These are phyloP conservation scores for Cladosporium cucumerinum DNA, from an alignment of 2,329 filamentous ascomycete genomes.

Conservation along the genomic window DNA sequence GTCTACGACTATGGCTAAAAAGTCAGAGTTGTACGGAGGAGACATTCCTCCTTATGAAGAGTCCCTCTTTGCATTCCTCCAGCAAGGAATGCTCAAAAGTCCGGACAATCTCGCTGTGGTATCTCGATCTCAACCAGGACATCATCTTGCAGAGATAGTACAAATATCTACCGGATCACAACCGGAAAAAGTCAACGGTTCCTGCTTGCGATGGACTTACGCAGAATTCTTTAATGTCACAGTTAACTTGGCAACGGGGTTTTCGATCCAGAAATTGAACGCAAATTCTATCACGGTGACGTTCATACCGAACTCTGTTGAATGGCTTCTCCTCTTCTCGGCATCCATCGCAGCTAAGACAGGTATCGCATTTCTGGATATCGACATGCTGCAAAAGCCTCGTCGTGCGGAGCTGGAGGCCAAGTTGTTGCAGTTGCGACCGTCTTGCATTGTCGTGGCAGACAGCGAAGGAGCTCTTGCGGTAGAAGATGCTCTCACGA, in stretches of 20 bases:
- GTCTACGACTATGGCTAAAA: neutral
- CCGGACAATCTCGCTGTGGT: neutral
- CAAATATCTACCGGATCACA: neutral
- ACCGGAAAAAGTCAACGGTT: neutral
- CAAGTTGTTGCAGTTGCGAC: slow-evolving; percentile 16
- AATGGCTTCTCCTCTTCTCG: slow-evolving; percentile 20
- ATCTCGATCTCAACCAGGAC: neutral
- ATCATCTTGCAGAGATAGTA: neutral
- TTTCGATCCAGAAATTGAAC: slow-evolving; percentile 14
- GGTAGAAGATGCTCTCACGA: slow-evolving; percentile 57
- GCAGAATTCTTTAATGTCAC: slow-evolving; percentile 18
- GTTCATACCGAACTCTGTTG: slow-evolving; percentile 21
- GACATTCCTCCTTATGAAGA: neutral
- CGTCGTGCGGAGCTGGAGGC: slow-evolving; percentile 19
- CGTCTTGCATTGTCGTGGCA: slow-evolving; percentile 18
- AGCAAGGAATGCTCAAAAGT: neutral
- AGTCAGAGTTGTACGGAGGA: neutral
- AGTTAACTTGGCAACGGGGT: slow-evolving; percentile 14
- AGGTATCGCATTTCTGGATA: slow-evolving; percentile 20
- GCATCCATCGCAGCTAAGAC: slow-evolving; percentile 14
- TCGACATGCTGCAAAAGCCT: slow-evolving; percentile 16
- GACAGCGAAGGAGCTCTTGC: slow-evolving; percentile 3
- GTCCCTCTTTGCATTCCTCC: neutral
- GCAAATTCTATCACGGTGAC: slow-evolving; percentile 21
- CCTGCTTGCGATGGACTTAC: slow-evolving; percentile 21